These are phyloP conservation scores for Vickermania ingenoplastis DNA, from an alignment of 208 protist genomes.

Conservation along the genomic window DNA sequence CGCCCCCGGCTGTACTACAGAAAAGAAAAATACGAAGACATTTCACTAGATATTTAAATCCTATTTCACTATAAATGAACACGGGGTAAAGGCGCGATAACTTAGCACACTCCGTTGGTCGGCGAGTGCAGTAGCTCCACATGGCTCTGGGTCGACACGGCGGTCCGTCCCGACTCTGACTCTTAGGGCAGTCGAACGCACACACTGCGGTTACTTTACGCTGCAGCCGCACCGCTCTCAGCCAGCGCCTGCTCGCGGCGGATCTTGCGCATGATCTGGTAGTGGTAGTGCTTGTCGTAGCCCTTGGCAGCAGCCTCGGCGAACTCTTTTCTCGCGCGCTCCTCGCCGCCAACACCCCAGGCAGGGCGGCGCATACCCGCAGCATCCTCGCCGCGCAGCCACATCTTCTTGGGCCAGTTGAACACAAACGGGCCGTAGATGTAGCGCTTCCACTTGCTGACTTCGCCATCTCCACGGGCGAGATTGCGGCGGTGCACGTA, in stretches of 20 bases:
- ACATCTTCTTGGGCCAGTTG: slow-evolving; percentile 85
- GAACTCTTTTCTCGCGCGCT: slow-evolving; percentile 66
- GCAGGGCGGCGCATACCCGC: slow-evolving; percentile 54
- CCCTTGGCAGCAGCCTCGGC: slow-evolving; percentile 65
- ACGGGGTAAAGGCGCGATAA: no score
- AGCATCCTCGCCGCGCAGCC: slow-evolving; percentile 81
- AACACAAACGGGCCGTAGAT: slow-evolving; percentile 86
- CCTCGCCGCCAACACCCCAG: slow-evolving; percentile 80
- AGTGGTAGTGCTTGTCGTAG: slow-evolving; percentile 84
- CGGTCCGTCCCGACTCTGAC: no score
- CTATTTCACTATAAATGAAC: no score
- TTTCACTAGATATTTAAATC: no score
- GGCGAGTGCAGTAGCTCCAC: no score
- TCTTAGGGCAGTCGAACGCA: no score
- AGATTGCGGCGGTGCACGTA: slow-evolving; percentile 72
- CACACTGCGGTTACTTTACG: no score
- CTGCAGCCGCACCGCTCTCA: slow-evolving; percentile 14
- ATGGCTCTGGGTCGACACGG: no score
- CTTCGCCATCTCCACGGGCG: slow-evolving; percentile 55
- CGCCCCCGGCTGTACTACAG: no score
- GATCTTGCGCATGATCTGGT: slow-evolving; percentile 87
- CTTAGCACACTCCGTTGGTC: no score
- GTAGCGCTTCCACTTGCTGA: slow-evolving; percentile 61
- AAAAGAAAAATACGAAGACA: no score
- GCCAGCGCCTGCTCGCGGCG: slow-evolving; percentile 72